A percentile compares a stretch with the other conserved stretches of the same genome.
Conservation (phyloP, 2,329 filamentous ascomycete genomes). For the Claviceps sorghi region DNA sequence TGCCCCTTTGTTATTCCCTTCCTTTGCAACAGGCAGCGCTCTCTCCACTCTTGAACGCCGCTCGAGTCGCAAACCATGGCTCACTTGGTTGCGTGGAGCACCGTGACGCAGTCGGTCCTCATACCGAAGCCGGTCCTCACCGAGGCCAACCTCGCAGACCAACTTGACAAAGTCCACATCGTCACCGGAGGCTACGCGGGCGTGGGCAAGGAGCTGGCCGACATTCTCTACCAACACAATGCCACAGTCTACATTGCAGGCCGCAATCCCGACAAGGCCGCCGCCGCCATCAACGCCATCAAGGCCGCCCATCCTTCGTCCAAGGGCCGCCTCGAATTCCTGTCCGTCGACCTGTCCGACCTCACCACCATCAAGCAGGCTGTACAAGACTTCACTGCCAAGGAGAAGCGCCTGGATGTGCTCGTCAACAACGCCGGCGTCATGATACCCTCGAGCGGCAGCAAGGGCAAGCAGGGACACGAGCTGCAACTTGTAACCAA, state of each 20-base stretch:
- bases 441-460: slow-evolving; percentile 25
- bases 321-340: slow-evolving; percentile 25
- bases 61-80: neutral
- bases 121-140: slow-evolving; percentile 5
- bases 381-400: slow-evolving; percentile 16
- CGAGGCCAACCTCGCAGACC: slow-evolving; percentile 3
- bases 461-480: slow-evolving; percentile 25
- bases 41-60: neutral
- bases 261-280: slow-evolving; percentile 30
- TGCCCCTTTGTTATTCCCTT: too few species aligned
- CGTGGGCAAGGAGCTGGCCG: slow-evolving; percentile 37
- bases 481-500: slow-evolving; percentile 20
- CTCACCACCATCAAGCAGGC: slow-evolving; percentile 20
- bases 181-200: slow-evolving; percentile 30
- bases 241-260: slow-evolving; percentile 41
- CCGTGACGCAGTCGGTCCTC: neutral
- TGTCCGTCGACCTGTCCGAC: slow-evolving; percentile 31
- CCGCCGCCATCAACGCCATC: slow-evolving; percentile 29
- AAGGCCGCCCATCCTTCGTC: slow-evolving; percentile 20
- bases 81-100: neutral
- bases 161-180: slow-evolving; percentile 27
- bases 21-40: too few species aligned
- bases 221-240: slow-evolving; percentile 38
- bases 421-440: slow-evolving; percentile 32
- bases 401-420: slow-evolving; percentile 21